Base-by-base conservation (phyloP, 345 rosid species). In the Linum tenue region DNA sequence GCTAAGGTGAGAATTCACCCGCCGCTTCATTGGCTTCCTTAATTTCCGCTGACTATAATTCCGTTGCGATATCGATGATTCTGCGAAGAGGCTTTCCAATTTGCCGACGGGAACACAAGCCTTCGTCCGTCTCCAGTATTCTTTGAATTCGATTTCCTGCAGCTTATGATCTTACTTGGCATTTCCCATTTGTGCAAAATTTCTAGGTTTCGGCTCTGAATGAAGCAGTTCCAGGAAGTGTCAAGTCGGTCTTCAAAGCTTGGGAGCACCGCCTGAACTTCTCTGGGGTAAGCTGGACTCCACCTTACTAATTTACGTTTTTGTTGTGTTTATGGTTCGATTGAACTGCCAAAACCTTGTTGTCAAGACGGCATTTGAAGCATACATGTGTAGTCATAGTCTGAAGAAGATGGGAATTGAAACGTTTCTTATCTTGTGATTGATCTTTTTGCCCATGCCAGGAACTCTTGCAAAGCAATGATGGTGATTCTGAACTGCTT, bases 401-500 rank as follows among this genome's bases (percentile, higher is more conserved):
- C 12, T 44, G 51, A 7, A 2, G 51, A 8, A 9, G 51, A 7
- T 44, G 51, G 12, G 12, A 44, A 14, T 14, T 0, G 0, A 22
- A 22, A 22, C 53, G 14, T 15, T 48, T 48, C 14, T 15, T 48
- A 48, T 48, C 53, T 9, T 60, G 62, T 9, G n/a, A 4, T 7
- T 35, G 16, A 11, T 64, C 15, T 10, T 65, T 5, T 60, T 60
- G 31, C 37, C 41, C 38, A 67, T 68, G 69, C 60, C 82, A 92
- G 98, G 97, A 79, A 67, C 82, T 77, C 80, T 77, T 90, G 92
- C 90, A 86, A 74, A 92, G 97, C 82, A 92, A 88, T 74, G 96
- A 90, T 15, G 97, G 92, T 48, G 98, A 92, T 73, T 97, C 98
- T 35, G 98, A 92, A 77, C 80, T 92, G 67, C 91, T 92, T 70